Percentiles rank a stretch among this genome's conserved stretches.
Conservation (phyloP, 768 basidiomycete genomes). For the Asterophora lycoperdoides region DNA sequence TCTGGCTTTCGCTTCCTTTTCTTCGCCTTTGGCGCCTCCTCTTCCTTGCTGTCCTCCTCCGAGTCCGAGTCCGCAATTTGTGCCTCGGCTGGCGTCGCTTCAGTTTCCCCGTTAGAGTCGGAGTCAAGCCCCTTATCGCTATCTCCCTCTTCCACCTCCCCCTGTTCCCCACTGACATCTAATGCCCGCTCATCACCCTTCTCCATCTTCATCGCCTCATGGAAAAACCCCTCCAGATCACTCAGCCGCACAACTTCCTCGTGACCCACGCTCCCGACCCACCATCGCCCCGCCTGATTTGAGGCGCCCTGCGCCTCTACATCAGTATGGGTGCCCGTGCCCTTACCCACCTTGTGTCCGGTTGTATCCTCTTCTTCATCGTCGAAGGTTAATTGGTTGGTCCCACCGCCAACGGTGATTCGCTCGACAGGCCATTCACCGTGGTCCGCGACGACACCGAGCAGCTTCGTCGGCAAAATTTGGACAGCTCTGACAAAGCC, state of each 20-base stretch:
- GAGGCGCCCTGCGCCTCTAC: conserved; percentile 19
- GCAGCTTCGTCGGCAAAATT: conserved; percentile 81
- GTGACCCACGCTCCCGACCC: conserved; percentile 92
- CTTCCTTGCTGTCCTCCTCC: conserved; percentile 23
- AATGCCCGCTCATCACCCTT: conserved; percentile 1
- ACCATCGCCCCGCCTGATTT: conserved; percentile 43
- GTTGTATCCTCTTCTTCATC: conserved; percentile 11
- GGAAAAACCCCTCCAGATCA: conserved; percentile 74
- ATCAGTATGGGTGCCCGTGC: conserved; percentile 8
- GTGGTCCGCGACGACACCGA: conserved; percentile 89
- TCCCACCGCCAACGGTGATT: conserved; percentile 55
- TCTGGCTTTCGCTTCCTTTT: conserved; percentile 58
- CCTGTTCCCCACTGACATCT: conserved; percentile 20
- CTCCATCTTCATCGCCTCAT: conserved; percentile 14
- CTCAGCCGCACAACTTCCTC: conserved; percentile 85
- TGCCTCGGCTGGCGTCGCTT: conserved; percentile 16
- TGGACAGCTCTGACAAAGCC: conserved; percentile 85
- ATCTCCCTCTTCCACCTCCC: conserved; percentile 31
- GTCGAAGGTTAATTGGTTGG: conserved; percentile 28
- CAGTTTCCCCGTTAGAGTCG: conserved; percentile 23
- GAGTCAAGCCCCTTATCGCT: conserved; percentile 18
- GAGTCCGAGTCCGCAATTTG: conserved; percentile 5
- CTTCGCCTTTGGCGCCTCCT: conserved; percentile 30
- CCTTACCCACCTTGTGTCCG: conserved; percentile 7
- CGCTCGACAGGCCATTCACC: conserved; percentile 91